Percentiles rank a stretch among this genome's conserved stretches.
Evolutionary conservation across 2,329 filamentous ascomycete genomes (phyloP).

Genomic region (Aureobasidium pullulans): DNA sequence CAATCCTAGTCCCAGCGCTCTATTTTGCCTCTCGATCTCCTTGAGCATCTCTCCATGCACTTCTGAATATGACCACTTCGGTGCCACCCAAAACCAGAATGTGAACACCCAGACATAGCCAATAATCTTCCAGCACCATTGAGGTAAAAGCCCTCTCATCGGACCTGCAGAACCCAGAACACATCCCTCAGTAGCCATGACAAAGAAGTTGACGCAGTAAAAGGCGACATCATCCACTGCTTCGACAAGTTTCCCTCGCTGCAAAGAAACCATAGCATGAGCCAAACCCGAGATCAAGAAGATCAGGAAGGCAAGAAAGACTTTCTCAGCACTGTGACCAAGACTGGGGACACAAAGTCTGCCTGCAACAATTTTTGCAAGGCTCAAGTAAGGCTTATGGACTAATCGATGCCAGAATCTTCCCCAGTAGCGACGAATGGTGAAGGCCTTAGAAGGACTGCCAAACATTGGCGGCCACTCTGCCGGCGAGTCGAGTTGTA

Average conservation of each 20-base stretch:
- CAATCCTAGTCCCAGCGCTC: neutral
- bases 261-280: neutral
- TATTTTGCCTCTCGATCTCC: neutral
- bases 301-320: neutral
- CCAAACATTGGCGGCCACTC: constrained; percentile 17
- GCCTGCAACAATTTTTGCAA: neutral
- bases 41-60: neutral
- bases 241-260: neutral
- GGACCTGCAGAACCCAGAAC: neutral
- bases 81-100: constrained; percentile 1
- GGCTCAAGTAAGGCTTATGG: neutral
- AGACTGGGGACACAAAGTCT: neutral
- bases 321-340: neutral
- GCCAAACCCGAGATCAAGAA: neutral
- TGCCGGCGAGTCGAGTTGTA: constrained; percentile 12
- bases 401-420: constrained; percentile 15
- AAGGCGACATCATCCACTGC: neutral
- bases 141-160: neutral
- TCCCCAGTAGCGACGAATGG: constrained; percentile 14
- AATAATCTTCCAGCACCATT: neutral
- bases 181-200: neutral
- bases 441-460: neutral
- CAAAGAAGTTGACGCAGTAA: neutral
- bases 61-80: neutral
- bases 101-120: neutral